A percentile compares a stretch with the other conserved stretches of the same genome.
Evolutionary conservation across 805 yeast genomes (phyloP).

Genomic region (Candida takata): DNA sequence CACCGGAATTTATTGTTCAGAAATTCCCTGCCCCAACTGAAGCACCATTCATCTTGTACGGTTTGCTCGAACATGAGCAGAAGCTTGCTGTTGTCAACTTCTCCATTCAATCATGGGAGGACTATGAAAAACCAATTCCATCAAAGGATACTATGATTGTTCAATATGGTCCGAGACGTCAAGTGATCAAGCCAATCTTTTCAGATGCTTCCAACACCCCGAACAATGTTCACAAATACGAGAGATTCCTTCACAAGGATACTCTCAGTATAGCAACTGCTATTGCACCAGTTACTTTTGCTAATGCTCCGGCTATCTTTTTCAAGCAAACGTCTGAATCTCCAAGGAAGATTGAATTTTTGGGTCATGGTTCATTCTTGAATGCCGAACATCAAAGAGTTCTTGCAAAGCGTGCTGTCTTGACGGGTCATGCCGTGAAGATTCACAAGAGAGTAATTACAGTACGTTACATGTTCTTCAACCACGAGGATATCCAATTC

Average conservation of each 20-base stretch:
- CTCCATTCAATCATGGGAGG: constrained; percentile 83
- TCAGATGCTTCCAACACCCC: constrained; percentile 70
- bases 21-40: constrained; percentile 36
- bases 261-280: constrained; percentile 72
- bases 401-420: constrained; percentile 77
- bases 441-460: constrained; percentile 91
- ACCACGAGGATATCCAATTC: constrained; percentile 78
- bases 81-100: constrained; percentile 78
- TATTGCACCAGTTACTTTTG: constrained; percentile 80
- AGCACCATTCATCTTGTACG: constrained; percentile 58
- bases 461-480: constrained; percentile 95
- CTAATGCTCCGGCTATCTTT: constrained; percentile 78
- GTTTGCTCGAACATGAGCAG: constrained; percentile 79
- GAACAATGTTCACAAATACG: constrained; percentile 83
- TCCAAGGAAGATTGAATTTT: constrained; percentile 46
- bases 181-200: constrained; percentile 73
- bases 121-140: constrained; percentile 76
- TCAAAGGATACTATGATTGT: constrained; percentile 76
- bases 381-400: constrained; percentile 82
- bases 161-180: constrained; percentile 91
- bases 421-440: constrained; percentile 93
- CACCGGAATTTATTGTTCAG: constrained; percentile 42
- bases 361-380: constrained; percentile 87
- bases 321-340: constrained; percentile 54
- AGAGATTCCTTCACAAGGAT: constrained; percentile 78